A percentile compares a stretch with the other conserved stretches of the same genome.
Evolutionary conservation across 2,329 filamentous ascomycete species (phyloP).

Genomic region (Fusarium xylarioides): DNA sequence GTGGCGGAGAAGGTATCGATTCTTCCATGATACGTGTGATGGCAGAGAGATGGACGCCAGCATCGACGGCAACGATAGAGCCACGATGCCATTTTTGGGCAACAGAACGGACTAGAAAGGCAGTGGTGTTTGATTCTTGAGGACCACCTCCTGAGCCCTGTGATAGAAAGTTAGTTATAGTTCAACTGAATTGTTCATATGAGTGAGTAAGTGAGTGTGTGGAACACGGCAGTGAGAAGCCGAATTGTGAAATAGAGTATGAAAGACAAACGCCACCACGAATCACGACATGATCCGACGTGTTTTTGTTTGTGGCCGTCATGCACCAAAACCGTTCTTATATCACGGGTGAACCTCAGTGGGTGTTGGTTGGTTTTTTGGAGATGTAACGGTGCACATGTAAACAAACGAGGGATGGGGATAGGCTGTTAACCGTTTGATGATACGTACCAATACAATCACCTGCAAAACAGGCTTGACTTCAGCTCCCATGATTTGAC

Average conservation of each 20-base stretch:
- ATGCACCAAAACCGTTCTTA: conserved; percentile 6
- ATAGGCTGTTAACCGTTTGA: not conserved
- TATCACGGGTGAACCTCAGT: not conserved
- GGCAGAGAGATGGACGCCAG: conserved; percentile 86
- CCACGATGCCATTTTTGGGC: conserved; percentile 81
- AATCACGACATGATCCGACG: conserved; percentile 4
- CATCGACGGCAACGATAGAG: conserved; percentile 91
- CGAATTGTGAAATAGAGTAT: not conserved
- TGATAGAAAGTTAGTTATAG: conserved; percentile 26
- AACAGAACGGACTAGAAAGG: conserved; percentile 85
- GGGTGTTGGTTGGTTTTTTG: not conserved
- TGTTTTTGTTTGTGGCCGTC: not conserved
- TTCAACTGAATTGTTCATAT: not conserved
- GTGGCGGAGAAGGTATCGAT: conserved; percentile 52
- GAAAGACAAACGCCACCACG: conserved; percentile 12
- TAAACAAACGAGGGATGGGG: conserved; percentile 13
- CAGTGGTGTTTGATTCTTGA: conserved; percentile 87
- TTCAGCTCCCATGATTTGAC: conserved; percentile 37
- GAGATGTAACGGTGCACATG: conserved; percentile 7
- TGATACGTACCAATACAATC: conserved; percentile 74
- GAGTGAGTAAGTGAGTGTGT: not conserved
- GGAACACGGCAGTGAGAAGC: conserved; percentile 8
- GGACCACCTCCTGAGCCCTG: conserved; percentile 92
- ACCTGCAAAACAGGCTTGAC: conserved; percentile 70
- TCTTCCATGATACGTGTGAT: conserved; percentile 81